Base-by-base conservation (phyloP, 805 yeast genomes). In the Yamadazyma endophytica region DNA sequence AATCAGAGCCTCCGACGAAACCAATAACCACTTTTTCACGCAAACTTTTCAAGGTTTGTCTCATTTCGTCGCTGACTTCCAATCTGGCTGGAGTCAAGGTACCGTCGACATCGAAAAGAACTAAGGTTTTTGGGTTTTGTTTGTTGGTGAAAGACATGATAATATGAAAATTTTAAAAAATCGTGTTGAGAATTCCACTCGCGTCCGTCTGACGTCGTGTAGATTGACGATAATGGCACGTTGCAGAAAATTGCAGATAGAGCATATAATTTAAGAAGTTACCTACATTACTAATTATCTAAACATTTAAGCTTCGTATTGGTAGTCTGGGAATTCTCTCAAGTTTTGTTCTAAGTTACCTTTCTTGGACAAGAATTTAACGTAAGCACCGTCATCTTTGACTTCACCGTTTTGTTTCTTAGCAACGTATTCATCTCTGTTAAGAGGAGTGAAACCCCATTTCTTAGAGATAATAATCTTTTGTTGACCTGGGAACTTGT, bases 401-500 rank as follows among this genome's bases (percentile, higher is more conserved):
- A 92, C 95, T 78, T 90, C 96, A 77, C 96, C 96, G 65, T 87
- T 84, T 70, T 84, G 83, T 78, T 92, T 88, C 76, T 82, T 86
- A 61, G 75, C 79, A 63, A 87, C 76, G 83, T 90, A 92, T 63
- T 92, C 97, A 41, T 76, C 95, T 77, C 98, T 86, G 94, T 90
- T 79, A 66, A 92, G 83, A 72, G 84, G 85, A 73, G 99, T 92
- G 97, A 92, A 92, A 77, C 99, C 99, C 99, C 99, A 92, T 77
- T 92, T 92, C 94, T 92, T 92, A 56, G 99, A 92, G 73, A 92
- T 75, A 64, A 92, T 92, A 68, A 92, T 92, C 81, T 82, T 90
- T 77, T 92, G 99, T 79, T 92, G 99, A 79, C 99, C 99, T 73
- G 99, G 99, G 97, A 92, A 92, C 90, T 92, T 92, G 86, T 92